phyloP scores from a whole-genome alignment of 441 rosid species.

The Jatropha podagrica region DNA sequence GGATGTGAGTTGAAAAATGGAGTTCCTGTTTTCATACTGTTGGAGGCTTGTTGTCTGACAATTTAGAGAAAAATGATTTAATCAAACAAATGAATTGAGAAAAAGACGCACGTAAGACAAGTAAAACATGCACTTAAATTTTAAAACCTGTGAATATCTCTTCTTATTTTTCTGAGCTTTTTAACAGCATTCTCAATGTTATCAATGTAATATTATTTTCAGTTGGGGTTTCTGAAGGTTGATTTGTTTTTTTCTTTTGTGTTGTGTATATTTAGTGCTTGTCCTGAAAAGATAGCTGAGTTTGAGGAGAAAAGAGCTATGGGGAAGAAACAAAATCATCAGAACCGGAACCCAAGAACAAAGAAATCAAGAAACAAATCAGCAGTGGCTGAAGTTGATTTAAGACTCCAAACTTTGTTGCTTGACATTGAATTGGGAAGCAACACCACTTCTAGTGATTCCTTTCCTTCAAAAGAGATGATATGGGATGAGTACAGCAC shows the following conservation, averaged over 20 bases:
- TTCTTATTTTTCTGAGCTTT: neutral
- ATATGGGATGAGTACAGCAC: slow-evolving; percentile 27
- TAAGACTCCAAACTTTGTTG: slow-evolving; percentile 51
- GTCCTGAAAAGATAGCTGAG: slow-evolving; percentile 79
- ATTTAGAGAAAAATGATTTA: neutral
- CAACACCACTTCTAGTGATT: slow-evolving; percentile 12
- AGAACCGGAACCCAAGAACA: slow-evolving; percentile 31
- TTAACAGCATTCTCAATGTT: neutral
- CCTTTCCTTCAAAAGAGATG: slow-evolving; percentile 28
- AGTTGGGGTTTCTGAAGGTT: neutral
- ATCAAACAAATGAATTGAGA: neutral
- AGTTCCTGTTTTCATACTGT: neutral
- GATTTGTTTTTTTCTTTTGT: slow-evolving; percentile 1
- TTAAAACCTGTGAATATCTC: neutral
- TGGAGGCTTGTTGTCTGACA: neutral
- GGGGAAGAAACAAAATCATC: slow-evolving; percentile 46
- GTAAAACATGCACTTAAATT: no score
- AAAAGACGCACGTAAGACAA: neutral
- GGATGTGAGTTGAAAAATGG: neutral
- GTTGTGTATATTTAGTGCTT: slow-evolving; percentile 48
- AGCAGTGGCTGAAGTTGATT: slow-evolving; percentile 44
- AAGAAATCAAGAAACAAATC: slow-evolving; percentile 39
- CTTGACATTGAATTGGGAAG: slow-evolving; percentile 48
- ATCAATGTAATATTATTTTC: neutral
- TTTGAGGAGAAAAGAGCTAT: slow-evolving; percentile 57